Evolutionary conservation across 73 alveolate species (phyloP).

Genomic region (Paramecium biaurelia): DNA sequence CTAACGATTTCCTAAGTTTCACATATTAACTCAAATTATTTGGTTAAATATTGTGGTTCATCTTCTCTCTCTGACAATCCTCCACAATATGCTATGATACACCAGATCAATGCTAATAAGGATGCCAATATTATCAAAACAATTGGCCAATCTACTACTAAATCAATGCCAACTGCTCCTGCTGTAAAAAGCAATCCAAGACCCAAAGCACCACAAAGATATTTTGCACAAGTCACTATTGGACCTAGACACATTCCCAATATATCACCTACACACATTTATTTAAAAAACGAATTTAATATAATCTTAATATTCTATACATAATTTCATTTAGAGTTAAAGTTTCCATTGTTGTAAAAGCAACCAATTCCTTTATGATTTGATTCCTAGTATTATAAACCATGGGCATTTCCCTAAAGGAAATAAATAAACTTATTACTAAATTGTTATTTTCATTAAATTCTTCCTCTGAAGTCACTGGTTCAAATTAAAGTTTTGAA

Average conservation of each 20-base stretch:
- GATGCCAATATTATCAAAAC: neutral
- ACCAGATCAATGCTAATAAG: constrained; percentile 31
- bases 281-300: neutral
- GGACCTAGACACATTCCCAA: neutral
- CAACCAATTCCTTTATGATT: neutral
- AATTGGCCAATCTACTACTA: constrained; percentile 40
- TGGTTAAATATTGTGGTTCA: neutral
- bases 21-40: neutral
- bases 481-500: neutral
- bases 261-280: constrained; percentile 22
- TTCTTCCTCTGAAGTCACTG: constrained; percentile 13
- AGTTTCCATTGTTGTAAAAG: neutral
- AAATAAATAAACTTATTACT: neutral
- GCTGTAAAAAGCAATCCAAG: neutral
- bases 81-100: neutral
- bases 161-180: constrained; percentile 12
- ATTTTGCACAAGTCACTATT: neutral
- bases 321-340: neutral
- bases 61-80: constrained; percentile 1
- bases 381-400: neutral
- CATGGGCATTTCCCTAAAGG: neutral
- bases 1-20: neutral
- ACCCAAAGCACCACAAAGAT: constrained; percentile 32
- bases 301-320: neutral
- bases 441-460: neutral